phyloP scores from a whole-genome alignment of 2,329 filamentous ascomycete genomes.

The Talaromyces sp. region DNA sequence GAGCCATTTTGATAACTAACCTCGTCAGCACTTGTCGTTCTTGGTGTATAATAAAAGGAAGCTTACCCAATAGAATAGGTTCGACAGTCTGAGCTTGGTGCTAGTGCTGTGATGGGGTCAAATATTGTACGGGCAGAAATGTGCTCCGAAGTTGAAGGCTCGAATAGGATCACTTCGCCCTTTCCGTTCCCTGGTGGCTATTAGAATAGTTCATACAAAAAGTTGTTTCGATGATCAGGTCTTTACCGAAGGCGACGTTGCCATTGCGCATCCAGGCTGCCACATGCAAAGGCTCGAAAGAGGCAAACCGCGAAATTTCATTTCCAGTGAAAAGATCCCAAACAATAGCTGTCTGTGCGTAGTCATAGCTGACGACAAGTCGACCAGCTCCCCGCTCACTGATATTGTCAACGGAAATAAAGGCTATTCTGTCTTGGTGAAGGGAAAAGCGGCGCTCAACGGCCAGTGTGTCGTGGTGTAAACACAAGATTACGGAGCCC shows the following conservation, averaged over 20 bases:
- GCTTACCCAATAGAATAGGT: conserved; percentile 92
- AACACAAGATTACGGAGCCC: conserved; percentile 74
- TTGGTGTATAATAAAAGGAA: conserved; percentile 7
- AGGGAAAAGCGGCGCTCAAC: conserved; percentile 81
- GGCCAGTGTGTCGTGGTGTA: conserved; percentile 87
- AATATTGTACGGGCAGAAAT: conserved; percentile 88
- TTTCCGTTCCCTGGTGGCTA: conserved; percentile 71
- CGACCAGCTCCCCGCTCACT: conserved; percentile 82
- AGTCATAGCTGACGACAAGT: conserved; percentile 89
- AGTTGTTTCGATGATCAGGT: conserved; percentile 2
- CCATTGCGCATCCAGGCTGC: conserved; percentile 96
- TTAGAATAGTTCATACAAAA: conserved; percentile 9
- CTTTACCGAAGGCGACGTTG: conserved; percentile 89
- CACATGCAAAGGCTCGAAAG: conserved; percentile 78
- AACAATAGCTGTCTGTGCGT: conserved; percentile 84
- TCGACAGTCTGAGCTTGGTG: conserved; percentile 81
- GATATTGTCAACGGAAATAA: conserved; percentile 85
- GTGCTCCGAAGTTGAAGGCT: conserved; percentile 88
- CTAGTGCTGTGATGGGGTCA: conserved; percentile 89
- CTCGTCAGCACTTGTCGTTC: conserved; percentile 4
- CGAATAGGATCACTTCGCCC: conserved; percentile 90
- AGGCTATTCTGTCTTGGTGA: conserved; percentile 75
- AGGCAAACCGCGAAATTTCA: conserved; percentile 86
- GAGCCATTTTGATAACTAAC: conserved; percentile 89
- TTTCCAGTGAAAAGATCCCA: conserved; percentile 94